Evolutionary conservation across 164 flowering plant species (phyloP).

Genomic region (Piper longum): DNA sequence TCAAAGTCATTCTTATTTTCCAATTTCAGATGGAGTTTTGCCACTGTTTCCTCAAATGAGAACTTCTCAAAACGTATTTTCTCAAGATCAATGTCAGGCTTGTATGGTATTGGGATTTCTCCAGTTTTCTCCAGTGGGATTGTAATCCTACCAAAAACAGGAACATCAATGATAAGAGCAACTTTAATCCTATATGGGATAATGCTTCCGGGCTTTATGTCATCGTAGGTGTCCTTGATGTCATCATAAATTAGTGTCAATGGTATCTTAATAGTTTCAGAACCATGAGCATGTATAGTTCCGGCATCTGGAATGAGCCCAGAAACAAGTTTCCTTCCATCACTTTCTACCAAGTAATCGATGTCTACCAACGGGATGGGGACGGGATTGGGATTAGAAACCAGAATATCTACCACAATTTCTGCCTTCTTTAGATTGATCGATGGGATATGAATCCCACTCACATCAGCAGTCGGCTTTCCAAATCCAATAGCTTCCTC

Average conservation of each 20-base stretch:
- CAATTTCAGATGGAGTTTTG: slow-evolving; percentile 5
- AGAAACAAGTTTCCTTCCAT: slow-evolving; percentile 75
- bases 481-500: slow-evolving; percentile 74
- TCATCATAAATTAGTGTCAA: slow-evolving; percentile 60
- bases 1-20: slow-evolving; percentile 13
- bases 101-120: slow-evolving; percentile 78
- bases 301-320: slow-evolving; percentile 88
- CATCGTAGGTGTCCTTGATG: slow-evolving; percentile 57
- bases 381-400: slow-evolving; percentile 71
- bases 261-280: slow-evolving; percentile 75
- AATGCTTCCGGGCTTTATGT: slow-evolving; percentile 75
- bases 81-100: slow-evolving; percentile 70
- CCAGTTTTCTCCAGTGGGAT: slow-evolving; percentile 75
- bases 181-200: slow-evolving; percentile 69
- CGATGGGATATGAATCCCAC: slow-evolving; percentile 51
- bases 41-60: slow-evolving; percentile 10
- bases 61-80: slow-evolving; percentile 27
- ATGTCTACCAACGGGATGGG: slow-evolving; percentile 84
- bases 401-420: slow-evolving; percentile 57
- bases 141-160: slow-evolving; percentile 69
- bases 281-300: slow-evolving; percentile 68
- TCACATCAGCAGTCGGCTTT: slow-evolving; percentile 76
- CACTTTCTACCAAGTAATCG: slow-evolving; percentile 68
- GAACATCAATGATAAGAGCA: slow-evolving; percentile 73
- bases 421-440: slow-evolving; percentile 63